Evolutionary conservation across 2,329 filamentous ascomycete species (phyloP).

Genomic region (Fusarium sp.): DNA sequence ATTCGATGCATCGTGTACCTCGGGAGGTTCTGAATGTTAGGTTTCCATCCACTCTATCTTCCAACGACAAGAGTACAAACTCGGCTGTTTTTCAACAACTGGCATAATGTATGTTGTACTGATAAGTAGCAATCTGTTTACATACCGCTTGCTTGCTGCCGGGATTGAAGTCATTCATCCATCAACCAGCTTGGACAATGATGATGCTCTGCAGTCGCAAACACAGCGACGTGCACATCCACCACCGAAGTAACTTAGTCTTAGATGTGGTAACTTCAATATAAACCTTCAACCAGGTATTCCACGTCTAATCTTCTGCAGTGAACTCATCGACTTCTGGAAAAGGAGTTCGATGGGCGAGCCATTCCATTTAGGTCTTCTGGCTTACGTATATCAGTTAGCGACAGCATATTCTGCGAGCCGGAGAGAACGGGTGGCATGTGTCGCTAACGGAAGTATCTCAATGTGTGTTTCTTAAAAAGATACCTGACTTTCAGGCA

Average conservation of each 20-base stretch:
- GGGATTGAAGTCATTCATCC: no score
- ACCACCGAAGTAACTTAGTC: neutral
- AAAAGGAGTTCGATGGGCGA: neutral
- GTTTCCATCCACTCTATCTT: conserved; percentile 32
- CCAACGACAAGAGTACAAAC: conserved; percentile 28
- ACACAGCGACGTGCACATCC: conserved; percentile 32
- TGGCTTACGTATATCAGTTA: conserved; percentile 20
- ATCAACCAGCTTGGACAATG: neutral
- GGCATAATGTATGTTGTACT: conserved; percentile 40
- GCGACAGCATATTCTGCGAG: neutral
- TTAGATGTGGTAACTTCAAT: neutral
- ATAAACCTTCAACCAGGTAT: conserved; percentile 13
- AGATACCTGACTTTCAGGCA: conserved; percentile 27
- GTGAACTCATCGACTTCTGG: conserved; percentile 19
- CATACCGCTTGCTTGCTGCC: neutral
- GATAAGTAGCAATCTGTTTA: conserved; percentile 26
- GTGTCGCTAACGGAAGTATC: conserved; percentile 37
- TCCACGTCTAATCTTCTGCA: neutral
- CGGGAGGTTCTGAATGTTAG: neutral
- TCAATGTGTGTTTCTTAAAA: conserved; percentile 22
- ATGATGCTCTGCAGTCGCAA: conserved; percentile 14
- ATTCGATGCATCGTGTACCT: neutral
- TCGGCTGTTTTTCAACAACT: conserved; percentile 29
- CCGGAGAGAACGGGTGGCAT: conserved; percentile 33
- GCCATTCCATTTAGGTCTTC: conserved; percentile 13